phyloP scores from a whole-genome alignment of 2,329 filamentous ascomycete genomes.

The Dothistroma septosporum region DNA sequence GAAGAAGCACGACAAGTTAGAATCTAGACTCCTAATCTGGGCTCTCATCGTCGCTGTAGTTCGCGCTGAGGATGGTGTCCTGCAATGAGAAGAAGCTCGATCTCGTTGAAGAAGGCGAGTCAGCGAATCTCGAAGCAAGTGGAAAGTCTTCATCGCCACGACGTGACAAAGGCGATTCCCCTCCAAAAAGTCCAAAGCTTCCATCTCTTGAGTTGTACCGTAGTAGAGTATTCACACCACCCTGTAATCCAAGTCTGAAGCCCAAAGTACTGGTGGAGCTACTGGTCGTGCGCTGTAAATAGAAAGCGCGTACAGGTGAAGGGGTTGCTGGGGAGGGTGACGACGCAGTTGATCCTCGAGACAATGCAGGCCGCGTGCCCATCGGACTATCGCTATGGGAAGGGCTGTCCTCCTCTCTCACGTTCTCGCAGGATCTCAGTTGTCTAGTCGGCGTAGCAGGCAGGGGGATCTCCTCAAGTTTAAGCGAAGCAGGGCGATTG shows the following conservation, averaged over 20 bases:
- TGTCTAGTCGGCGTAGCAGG: conserved; percentile 7
- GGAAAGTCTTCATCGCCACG: not conserved
- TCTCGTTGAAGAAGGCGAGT: not conserved
- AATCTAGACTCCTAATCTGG: not conserved
- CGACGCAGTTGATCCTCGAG: not conserved
- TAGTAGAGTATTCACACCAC: not conserved
- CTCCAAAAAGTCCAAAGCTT: conserved; percentile 1
- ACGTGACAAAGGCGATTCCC: not conserved
- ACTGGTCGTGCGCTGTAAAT: conserved; percentile 9
- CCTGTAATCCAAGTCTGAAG: conserved; percentile 2
- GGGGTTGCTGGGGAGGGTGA: conserved; percentile 1
- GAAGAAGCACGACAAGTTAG: not conserved
- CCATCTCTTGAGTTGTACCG: conserved; percentile 1
- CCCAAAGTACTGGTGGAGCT: conserved; percentile 11
- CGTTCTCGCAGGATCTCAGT: conserved; percentile 1
- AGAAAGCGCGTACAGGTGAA: conserved; percentile 9
- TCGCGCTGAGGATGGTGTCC: not conserved
- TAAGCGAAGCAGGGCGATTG: conserved; percentile 5
- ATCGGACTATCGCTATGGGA: conserved; percentile 1
- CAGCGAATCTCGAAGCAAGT: not conserved
- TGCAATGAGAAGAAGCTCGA: conserved; percentile 2
- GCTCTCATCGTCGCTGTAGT: not conserved
- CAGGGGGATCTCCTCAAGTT: not conserved
- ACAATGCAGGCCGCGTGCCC: conserved; percentile 1
- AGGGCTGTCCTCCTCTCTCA: conserved; percentile 2